Evolutionary conservation across 306 rosid genomes (phyloP).

Genomic region (Acacia melanoxylon): DNA sequence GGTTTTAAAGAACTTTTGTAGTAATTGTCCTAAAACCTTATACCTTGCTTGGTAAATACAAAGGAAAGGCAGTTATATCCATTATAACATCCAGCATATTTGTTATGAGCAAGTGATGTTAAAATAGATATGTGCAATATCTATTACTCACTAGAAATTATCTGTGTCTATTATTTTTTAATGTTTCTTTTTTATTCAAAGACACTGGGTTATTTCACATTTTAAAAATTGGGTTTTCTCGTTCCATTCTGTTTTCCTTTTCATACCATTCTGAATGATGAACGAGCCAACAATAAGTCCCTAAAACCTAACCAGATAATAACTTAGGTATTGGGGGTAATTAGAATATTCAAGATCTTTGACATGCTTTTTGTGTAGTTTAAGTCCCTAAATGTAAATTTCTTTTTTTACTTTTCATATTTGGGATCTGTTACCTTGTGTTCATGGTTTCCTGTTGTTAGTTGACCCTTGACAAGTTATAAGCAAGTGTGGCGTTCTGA

Average conservation of each 20-base stretch:
- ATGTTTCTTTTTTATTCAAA: not conserved
- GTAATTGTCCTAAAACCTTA: not conserved
- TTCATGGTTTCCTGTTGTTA: not conserved
- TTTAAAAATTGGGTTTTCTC: not conserved
- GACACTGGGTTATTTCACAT: not conserved
- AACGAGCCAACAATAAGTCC: not conserved
- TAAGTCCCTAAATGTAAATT: not conserved
- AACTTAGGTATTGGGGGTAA: not conserved
- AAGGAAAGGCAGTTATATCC: not conserved
- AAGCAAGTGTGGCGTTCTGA: not conserved
- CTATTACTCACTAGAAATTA: not conserved
- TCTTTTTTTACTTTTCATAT: not conserved
- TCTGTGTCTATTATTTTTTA: not conserved
- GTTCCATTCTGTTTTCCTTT: not conserved
- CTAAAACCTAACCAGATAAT: not conserved
- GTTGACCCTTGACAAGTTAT: constrained; percentile 21
- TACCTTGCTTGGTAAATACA: not conserved
- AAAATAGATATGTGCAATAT: not conserved
- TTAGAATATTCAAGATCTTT: not conserved
- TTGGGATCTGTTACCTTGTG: not conserved
- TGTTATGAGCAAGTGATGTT: not conserved
- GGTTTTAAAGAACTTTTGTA: not conserved
- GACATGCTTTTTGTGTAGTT: not conserved
- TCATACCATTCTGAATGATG: not conserved
- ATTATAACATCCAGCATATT: not conserved